Base-by-base conservation (phyloP, 148 eudicot genomes). In the Camellia japonica region DNA sequence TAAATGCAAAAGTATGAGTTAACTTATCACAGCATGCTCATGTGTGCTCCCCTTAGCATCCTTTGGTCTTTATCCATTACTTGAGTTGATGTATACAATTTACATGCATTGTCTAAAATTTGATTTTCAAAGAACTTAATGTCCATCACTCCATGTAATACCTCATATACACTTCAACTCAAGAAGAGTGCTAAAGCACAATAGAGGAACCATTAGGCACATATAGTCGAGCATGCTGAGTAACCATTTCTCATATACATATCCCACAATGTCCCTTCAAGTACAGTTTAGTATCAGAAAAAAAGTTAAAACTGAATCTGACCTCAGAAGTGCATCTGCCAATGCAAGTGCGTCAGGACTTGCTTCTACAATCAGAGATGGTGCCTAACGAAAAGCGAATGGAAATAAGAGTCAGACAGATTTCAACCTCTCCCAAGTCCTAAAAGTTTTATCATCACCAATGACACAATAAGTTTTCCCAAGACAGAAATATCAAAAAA, bases 301-400 rank as follows among this genome's bases (percentile, higher is more conserved):
- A 23, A 76, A 71, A 18, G 41, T 64, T 23, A 62, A 43, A 64
- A 75, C 42, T 65, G 54, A 74, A 74, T 68, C 80, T 84, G 62
- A 93, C 99, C 99, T 94, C 82, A 96, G 82, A 56, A 96, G 86
- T 70, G 93, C 91, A 88, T 96, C 94, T 72, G 88, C 92, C 78
- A 96, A 77, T 61, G 83, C 85, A 78, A 93, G 86, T 66, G 98
- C 93, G 88, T 96, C 97, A 71, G 92, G 71, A 81, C 89, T 89
- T 82, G 94, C 97, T 87, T 93, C 93, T 52, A 86, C 93, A 68
- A 96, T 89, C 77, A 96, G 82, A 71, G 91, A 88, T 62, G 97
- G 99, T 44, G 93, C 98, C 99, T 96, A 83, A 43, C 23, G 23
- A 41, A 68, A 70, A 63, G 51, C 41, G 56, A 66, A 42, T 51